A percentile compares a stretch with the other conserved stretches of the same genome.
Evolutionary conservation across 768 basidiomycete genomes (phyloP).

Genomic region (Russula ochroleuca): DNA sequence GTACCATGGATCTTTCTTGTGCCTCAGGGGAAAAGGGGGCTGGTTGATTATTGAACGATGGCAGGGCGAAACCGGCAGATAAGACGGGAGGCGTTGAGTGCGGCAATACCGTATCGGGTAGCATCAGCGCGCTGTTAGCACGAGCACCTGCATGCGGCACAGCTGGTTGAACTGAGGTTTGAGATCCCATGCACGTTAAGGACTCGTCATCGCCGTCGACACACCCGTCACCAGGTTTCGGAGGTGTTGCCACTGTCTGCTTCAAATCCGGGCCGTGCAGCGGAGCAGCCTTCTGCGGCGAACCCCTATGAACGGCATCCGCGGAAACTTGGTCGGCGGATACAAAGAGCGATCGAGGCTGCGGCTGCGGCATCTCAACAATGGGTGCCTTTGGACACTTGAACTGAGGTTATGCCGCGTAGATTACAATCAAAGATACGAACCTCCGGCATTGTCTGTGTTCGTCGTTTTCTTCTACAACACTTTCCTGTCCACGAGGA

Average conservation of each 20-base stretch:
- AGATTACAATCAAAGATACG: neutral
- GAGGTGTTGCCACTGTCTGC: neutral
- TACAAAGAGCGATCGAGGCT: neutral
- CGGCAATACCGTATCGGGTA: neutral
- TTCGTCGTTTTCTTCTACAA: constrained; percentile 31
- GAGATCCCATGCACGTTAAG: neutral
- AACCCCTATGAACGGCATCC: neutral
- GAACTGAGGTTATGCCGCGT: neutral
- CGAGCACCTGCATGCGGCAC: neutral
- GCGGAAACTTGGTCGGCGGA: neutral
- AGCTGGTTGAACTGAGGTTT: neutral
- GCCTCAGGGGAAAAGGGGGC: neutral
- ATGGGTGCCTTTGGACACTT: neutral
- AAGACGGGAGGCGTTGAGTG: neutral
- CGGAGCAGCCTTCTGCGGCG: neutral
- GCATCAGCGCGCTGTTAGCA: neutral
- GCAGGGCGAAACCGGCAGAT: neutral
- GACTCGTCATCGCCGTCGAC: neutral
- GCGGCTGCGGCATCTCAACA: neutral
- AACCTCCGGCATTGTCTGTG: constrained; percentile 17
- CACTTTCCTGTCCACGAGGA: constrained; percentile 34
- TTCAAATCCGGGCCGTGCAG: neutral
- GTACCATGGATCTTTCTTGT: constrained; percentile 1
- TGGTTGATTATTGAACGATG: neutral
- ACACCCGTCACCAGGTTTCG: neutral